phyloP scores from a whole-genome alignment of 2,329 filamentous ascomycete species.

The Fusarium nisikadoi region DNA sequence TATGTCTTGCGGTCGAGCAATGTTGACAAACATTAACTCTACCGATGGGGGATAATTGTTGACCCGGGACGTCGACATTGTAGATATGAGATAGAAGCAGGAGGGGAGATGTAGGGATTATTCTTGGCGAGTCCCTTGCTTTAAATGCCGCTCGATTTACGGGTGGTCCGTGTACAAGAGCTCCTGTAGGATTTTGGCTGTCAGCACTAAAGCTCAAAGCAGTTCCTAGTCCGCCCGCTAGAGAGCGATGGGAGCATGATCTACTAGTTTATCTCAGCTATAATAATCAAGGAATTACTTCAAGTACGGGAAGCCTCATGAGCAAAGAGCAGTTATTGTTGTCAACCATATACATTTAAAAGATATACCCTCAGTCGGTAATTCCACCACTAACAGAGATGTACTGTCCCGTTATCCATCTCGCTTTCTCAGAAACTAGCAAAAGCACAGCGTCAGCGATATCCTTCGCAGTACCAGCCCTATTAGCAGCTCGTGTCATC shows the following conservation, averaged over 20 bases:
- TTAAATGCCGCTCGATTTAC: fast-evolving
- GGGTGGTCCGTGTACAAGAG: no score
- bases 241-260: neutral
- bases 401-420: neutral
- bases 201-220: neutral
- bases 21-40: neutral
- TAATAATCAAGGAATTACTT: no score
- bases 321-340: no score
- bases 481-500: neutral
- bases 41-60: neutral
- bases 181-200: neutral
- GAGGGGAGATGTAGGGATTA: neutral
- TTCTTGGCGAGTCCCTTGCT: fast-evolving
- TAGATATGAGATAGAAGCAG: fast-evolving
- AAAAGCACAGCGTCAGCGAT: neutral
- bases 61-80: neutral
- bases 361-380: neutral
- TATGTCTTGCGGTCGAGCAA: neutral
- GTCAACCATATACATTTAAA: no score
- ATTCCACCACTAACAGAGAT: neutral
- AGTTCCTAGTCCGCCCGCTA: neutral
- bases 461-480: fast-evolving
- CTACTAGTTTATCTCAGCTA: neutral
- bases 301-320: no score
- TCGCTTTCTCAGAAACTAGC: neutral